These are phyloP conservation scores for Cordyceps sp. DNA, from an alignment of 2,329 filamentous ascomycete species.

Conservation along the genomic window DNA sequence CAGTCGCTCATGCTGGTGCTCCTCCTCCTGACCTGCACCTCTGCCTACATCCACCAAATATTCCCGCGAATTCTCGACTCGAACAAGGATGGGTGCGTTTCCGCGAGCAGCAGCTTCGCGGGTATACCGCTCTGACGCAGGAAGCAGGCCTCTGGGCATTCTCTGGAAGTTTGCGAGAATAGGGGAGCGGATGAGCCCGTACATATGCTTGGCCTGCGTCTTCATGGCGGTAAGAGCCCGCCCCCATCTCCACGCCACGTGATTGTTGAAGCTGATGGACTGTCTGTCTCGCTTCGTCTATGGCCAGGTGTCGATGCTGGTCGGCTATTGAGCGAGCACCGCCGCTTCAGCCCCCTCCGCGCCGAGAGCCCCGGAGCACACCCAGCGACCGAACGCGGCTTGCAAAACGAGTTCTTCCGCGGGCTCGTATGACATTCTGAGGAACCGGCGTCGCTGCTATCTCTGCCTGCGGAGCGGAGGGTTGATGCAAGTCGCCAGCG, in stretches of 20 bases:
- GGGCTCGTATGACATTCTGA: no score
- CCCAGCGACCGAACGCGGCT: no score
- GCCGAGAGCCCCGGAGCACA: no score
- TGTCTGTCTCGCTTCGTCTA: no score
- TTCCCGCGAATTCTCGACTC: conserved; percentile 81
- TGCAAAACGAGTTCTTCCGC: no score
- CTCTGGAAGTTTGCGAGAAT: conserved; percentile 95
- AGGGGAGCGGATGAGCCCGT: conserved; percentile 84
- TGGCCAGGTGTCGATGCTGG: not conserved
- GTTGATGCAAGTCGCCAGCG: no score
- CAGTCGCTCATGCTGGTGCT: conserved; percentile 90
- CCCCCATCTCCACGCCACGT: no score
- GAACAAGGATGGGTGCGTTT: conserved; percentile 70
- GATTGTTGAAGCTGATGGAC: not conserved
- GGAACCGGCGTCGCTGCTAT: no score
- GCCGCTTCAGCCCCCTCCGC: no score
- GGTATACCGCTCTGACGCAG: no score
- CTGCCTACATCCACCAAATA: conserved; percentile 80
- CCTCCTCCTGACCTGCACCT: conserved; percentile 89
- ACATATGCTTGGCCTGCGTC: conserved; percentile 85
- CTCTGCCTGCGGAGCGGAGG: no score
- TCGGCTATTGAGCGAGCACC: not conserved
- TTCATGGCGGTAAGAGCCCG: conserved; percentile 60
- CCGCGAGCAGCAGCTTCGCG: not conserved
- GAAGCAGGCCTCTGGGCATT: conserved; percentile 53